A percentile compares a stretch with the other conserved stretches of the same genome.
Conservation (phyloP, 257 asterid genomes). For the Solanum chiquidenum region DNA sequence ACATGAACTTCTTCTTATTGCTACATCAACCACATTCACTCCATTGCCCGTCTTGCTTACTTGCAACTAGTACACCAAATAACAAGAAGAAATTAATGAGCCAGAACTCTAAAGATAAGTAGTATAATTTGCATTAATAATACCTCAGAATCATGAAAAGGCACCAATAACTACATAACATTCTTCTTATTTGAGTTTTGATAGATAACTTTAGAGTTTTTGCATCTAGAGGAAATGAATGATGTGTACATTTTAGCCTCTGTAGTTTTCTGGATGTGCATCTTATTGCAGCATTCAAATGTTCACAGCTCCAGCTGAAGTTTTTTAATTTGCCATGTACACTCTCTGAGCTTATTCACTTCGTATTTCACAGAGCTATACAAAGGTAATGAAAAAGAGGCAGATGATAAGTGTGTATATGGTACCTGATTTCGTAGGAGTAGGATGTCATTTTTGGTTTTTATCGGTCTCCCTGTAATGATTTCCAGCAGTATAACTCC, state of each 20-base stretch:
- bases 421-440: conserved; percentile 52
- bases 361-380: background rate
- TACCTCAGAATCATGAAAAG: background rate
- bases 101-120: background rate
- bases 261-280: background rate
- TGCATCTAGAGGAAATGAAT: background rate
- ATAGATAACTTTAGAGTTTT: background rate
- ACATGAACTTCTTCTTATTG: conserved; percentile 28
- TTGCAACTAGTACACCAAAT: conserved; percentile 34
- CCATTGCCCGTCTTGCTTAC: conserved; percentile 41
- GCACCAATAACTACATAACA: background rate
- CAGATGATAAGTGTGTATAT: background rate
- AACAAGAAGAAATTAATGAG: background rate
- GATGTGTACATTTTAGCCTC: background rate
- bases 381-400: background rate
- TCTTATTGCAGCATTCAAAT: background rate
- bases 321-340: background rate
- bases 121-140: background rate
- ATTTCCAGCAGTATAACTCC: conserved; percentile 75
- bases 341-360: background rate
- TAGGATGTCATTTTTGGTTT: conserved; percentile 34
- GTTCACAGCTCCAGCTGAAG: background rate
- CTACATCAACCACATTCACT: conserved; percentile 45
- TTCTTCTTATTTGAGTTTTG: background rate
- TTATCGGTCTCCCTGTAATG: conserved; percentile 47